Evolutionary conservation across 2,329 filamentous ascomycete species (phyloP), one percentile per base, ranked within the genome.

Genomic region (Stemphylium vesicarium): DNA sequence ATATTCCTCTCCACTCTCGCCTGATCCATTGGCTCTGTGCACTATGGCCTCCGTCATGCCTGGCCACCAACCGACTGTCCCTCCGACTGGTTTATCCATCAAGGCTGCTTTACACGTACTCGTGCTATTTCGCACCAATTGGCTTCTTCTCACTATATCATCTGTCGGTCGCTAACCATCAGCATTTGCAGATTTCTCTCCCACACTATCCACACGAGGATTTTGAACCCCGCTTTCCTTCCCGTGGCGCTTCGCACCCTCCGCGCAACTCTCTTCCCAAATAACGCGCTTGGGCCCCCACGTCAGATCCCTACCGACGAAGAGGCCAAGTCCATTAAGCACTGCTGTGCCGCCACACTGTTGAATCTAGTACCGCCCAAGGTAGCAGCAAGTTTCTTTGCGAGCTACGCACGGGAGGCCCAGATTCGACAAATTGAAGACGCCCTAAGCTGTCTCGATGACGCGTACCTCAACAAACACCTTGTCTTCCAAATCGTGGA

Each of bases 401-500:
- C 69, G 32, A 72, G 49, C 46, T 45, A 59, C 22, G 57, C 52
- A 35, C 47, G 78, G 82, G 75, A 86, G 39, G 75, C 78, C 56
- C 83, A 88, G 64, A 82, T 91, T 60, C 85, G 88, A 68, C 78
- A 82, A 57, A 77, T 84, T 22, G 79, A 80, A 49, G 78, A 80
- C 20, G 79, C 92, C 40, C 80, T 98, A 41, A 86, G 89, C 65
- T 80, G 93, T 33, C 88, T 96, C 63, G 85, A 84, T 13, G 92
- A 97, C 75, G 81, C 84, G 46, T 96, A 96, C 77, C 89, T 92
- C 77, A 99, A 99, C 78, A 96, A 93, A 78, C 92, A 97, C 77
- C 79, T 98, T 29, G 80, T 96, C 64, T 96, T 96, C 70, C 82
- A 86, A 39, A 81, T 95, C 42, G 78, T 98, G 31, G 95, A 99